Evolutionary conservation across 2,329 filamentous ascomycete genomes (phyloP).

Genomic region (Aspergillus carbonarius): DNA sequence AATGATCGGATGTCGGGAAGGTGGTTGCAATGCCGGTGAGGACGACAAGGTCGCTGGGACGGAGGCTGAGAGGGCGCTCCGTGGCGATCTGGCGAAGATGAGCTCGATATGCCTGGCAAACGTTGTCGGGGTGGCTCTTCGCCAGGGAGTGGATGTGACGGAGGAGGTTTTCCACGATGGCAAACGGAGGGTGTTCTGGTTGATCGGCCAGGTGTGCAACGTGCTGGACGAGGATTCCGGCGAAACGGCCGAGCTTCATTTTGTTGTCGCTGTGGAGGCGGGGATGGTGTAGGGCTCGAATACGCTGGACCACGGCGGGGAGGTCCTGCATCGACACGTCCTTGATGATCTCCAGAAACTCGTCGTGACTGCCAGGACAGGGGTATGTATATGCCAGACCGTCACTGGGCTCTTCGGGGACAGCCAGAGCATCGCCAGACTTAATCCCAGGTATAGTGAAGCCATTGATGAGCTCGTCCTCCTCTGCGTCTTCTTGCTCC

Average conservation of each 20-base stretch:
- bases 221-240: constrained; percentile 53
- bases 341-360: constrained; percentile 67
- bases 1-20: constrained; percentile 95
- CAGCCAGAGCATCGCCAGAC: constrained; percentile 22
- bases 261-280: constrained; percentile 85
- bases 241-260: constrained; percentile 65
- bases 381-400: constrained; percentile 79
- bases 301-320: constrained; percentile 79
- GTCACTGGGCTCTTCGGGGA: constrained; percentile 41
- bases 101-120: constrained; percentile 74
- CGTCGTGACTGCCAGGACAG: constrained; percentile 75
- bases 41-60: constrained; percentile 74
- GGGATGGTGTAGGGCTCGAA: constrained; percentile 88
- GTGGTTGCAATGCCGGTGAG: constrained; percentile 79
- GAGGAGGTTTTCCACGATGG: constrained; percentile 73
- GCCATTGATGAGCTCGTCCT: constrained; percentile 72
- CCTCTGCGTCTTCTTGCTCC: constrained; percentile 52
- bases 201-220: constrained; percentile 58
- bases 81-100: constrained; percentile 61
- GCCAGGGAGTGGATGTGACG: constrained; percentile 92
- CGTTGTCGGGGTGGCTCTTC: constrained; percentile 76
- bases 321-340: constrained; percentile 64
- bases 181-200: constrained; percentile 57
- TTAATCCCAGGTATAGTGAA: constrained; percentile 49
- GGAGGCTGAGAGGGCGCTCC: constrained; percentile 52